These are phyloP conservation scores for Massarina eburnea DNA, from an alignment of 2,329 filamentous ascomycete species.

Conservation along the genomic window DNA sequence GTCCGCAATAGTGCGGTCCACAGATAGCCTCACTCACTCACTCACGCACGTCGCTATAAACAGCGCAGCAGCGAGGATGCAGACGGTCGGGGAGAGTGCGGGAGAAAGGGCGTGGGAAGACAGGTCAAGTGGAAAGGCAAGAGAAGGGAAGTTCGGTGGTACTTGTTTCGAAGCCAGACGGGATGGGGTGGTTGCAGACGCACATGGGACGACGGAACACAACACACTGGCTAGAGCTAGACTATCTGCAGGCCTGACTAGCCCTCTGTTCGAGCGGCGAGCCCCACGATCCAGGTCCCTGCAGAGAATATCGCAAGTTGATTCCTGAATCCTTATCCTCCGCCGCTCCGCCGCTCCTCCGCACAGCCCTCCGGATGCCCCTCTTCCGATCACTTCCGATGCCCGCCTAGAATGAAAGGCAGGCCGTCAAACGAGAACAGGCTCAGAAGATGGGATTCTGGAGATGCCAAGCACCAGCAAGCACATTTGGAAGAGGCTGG, in stretches of 20 bases:
- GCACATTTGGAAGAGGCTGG: neutral
- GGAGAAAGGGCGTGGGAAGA: constrained; percentile 10
- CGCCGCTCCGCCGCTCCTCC: neutral
- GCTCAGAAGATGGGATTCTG: constrained; percentile 3
- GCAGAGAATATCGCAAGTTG: neutral
- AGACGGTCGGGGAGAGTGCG: neutral
- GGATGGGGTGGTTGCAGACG: constrained; percentile 13
- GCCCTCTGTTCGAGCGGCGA: neutral
- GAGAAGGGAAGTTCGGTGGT: constrained; percentile 14
- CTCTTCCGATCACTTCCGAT: neutral
- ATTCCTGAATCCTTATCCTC: neutral
- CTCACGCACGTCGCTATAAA: neutral
- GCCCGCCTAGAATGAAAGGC: too few relatives aligned
- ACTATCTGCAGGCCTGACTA: neutral
- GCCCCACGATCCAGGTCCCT: constrained; percentile 12
- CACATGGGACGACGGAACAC: neutral
- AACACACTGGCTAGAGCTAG: too few relatives aligned
- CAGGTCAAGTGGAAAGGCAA: constrained; percentile 18
- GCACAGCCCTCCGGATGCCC: constrained; percentile 2
- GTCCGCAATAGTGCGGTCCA: neutral
- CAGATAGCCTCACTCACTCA: too few relatives aligned
- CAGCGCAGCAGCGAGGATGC: neutral
- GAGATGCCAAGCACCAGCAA: neutral
- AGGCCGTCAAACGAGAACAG: neutral
- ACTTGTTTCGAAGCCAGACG: constrained; percentile 29